A percentile compares a stretch with the other conserved stretches of the same genome.
Evolutionary conservation across 495 filamentous ascomycete species (phyloP).

Genomic region (Extremus antarcticus): DNA sequence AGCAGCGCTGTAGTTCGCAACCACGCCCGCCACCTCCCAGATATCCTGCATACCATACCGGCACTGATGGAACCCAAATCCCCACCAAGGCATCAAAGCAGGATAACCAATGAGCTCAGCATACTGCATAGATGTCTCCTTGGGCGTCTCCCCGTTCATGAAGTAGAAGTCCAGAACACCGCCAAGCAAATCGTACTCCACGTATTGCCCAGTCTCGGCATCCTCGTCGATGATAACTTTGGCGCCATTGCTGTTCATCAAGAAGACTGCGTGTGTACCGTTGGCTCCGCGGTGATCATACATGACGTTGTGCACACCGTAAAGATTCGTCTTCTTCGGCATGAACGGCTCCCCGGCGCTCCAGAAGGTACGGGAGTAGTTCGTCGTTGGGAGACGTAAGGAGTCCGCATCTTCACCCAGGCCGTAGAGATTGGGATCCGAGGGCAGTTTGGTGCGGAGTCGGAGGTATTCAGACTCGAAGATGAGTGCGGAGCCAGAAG

Average conservation of each 20-base stretch:
- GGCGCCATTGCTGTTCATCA: constrained; percentile 76
- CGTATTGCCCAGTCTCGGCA: constrained; percentile 50
- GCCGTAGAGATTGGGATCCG: constrained; percentile 61
- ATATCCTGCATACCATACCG: constrained; percentile 65
- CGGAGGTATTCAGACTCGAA: constrained; percentile 72
- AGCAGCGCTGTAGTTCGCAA: constrained; percentile 67
- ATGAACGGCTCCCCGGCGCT: constrained; percentile 58
- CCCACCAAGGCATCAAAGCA: constrained; percentile 73
- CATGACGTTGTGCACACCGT: constrained; percentile 77
- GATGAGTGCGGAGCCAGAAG: constrained; percentile 52
- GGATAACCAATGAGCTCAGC: background rate
- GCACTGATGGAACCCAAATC: constrained; percentile 75
- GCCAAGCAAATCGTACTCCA: constrained; percentile 74
- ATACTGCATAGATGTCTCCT: constrained; percentile 57
- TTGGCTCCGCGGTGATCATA: constrained; percentile 56
- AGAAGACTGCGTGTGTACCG: constrained; percentile 69
- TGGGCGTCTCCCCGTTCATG: constrained; percentile 48
- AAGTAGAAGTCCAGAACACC: constrained; percentile 83
- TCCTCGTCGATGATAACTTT: constrained; percentile 69
- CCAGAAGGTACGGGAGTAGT: constrained; percentile 73
- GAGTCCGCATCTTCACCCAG: constrained; percentile 68
- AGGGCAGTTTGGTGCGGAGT: constrained; percentile 55
- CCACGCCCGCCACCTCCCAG: constrained; percentile 66
- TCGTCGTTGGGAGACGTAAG: constrained; percentile 54
- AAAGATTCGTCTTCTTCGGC: constrained; percentile 57